Base-by-base conservation (phyloP, 1,284 basidiomycete genomes). In the Ceratobasidium sp. region DNA sequence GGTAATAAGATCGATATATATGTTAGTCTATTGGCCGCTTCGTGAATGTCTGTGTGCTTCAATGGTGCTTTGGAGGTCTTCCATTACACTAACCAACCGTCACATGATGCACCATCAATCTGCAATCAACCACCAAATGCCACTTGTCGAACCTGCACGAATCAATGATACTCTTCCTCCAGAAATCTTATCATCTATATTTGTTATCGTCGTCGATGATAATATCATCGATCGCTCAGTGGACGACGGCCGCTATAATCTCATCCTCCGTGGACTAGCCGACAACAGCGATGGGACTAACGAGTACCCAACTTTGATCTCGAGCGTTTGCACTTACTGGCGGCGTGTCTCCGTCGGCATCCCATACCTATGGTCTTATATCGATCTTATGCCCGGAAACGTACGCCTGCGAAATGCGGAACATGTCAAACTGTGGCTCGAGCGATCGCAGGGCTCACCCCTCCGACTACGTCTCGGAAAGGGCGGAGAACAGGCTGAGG, bases 111-210 rank as follows among this genome's bases (percentile, higher is more conserved):
- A n/a, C n/a, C n/a, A n/a, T n/a, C n/a, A n/a, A n/a, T n/a, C n/a
- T n/a, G n/a, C n/a, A n/a, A n/a, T n/a, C n/a, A n/a, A n/a, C n/a
- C n/a, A n/a, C n/a, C n/a, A n/a, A n/a, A n/a, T n/a, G n/a, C n/a
- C n/a, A n/a, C n/a, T n/a, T n/a, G n/a, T n/a, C n/a, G n/a, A n/a
- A n/a, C n/a, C 26, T 28, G n/a, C 50, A 54, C 26, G 23, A n/a
- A 41, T 58, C 7, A 58, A 58, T n/a, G 18, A 38, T 21, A n/a
- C n/a, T n/a, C 30, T 58, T 8, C 55, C 55, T 18, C 4, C 23
- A 16, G 55, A 58, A 21, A 30, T 58, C 21, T 30, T 58, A 41
- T 58, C 55, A 5, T 28, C 41, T 9, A 58, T 58, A n/a, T 58
- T 58, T 23, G 23, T 38, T 30, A 41, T 21, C 8, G 23, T 21